Conservation (phyloP, 2,329 filamentous ascomycete species). For the Colletotrichum agaves region DNA sequence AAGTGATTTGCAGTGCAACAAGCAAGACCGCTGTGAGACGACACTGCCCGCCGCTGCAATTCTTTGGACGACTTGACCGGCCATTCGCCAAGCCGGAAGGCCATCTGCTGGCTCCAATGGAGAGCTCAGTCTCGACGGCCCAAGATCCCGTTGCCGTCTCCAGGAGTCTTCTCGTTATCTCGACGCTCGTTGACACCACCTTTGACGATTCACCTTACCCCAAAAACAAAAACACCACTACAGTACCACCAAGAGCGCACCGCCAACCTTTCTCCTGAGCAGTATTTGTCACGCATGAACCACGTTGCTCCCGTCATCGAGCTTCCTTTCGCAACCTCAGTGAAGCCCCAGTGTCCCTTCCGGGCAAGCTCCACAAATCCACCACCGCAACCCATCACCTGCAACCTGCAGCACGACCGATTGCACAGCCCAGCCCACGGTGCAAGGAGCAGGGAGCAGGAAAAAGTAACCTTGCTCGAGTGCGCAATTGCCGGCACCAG, state of each 20-base stretch:
- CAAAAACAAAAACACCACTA: background rate
- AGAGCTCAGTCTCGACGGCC: background rate
- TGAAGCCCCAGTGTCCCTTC: background rate
- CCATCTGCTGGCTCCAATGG: background rate
- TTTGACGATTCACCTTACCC: background rate
- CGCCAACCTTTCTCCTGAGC: background rate
- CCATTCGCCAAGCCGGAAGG: slow-evolving; percentile 20
- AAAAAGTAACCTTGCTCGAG: slow-evolving; percentile 13
- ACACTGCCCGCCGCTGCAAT: slow-evolving; percentile 6
- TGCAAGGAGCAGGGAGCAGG: slow-evolving; percentile 13
- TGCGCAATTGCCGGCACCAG: slow-evolving; percentile 25
- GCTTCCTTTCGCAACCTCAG: background rate
- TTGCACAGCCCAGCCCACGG: slow-evolving; percentile 25
- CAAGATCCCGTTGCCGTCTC: background rate
- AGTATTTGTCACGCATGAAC: background rate
- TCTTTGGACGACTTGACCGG: slow-evolving; percentile 18
- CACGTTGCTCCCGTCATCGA: background rate
- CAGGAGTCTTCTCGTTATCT: background rate
- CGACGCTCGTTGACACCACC: background rate
- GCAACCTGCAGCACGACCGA: slow-evolving; percentile 13
- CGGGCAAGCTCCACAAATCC: slow-evolving; percentile 28
- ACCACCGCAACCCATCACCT: slow-evolving; percentile 8
- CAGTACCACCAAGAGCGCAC: background rate
- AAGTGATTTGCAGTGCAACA: background rate
- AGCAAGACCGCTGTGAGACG: slow-evolving; percentile 14